A percentile compares a stretch with the other conserved stretches of the same genome.
Conservation (phyloP, 2,329 filamentous ascomycete genomes). For the Monosporascus sp. region DNA sequence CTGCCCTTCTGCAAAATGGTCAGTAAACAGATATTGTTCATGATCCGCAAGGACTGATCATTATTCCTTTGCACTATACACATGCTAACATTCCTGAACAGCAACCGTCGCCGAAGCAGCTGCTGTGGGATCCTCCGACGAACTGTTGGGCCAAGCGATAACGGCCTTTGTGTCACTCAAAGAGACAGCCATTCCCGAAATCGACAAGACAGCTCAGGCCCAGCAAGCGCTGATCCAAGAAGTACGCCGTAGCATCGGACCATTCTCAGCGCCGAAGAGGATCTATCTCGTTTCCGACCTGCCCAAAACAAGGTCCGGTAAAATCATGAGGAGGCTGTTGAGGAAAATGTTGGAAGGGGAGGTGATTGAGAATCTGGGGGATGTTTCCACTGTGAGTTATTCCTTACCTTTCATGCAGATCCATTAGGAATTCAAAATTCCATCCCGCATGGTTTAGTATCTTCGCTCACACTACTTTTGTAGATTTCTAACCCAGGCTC, state of each 20-base stretch:
- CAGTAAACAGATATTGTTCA: slow-evolving; percentile 10
- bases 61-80: too few species aligned
- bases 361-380: slow-evolving; percentile 84
- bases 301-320: slow-evolving; percentile 94
- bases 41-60: too few species aligned
- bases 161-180: slow-evolving; percentile 96
- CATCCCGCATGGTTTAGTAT: too few species aligned
- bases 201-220: slow-evolving; percentile 53
- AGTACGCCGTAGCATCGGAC: slow-evolving; percentile 94
- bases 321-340: slow-evolving; percentile 97
- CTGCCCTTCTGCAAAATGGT: slow-evolving; percentile 87
- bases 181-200: slow-evolving; percentile 60
- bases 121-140: slow-evolving; percentile 87
- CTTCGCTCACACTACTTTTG: too few species aligned
- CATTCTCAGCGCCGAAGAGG: slow-evolving; percentile 92
- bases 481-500: too few species aligned
- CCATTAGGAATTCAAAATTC: too few species aligned
- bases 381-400: slow-evolving; percentile 75
- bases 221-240: slow-evolving; percentile 92
- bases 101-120: slow-evolving; percentile 79
- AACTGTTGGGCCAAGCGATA: slow-evolving; percentile 93
- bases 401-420: background rate
- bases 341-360: slow-evolving; percentile 96
- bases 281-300: slow-evolving; percentile 88
- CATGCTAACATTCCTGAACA: too few species aligned